Conservation (phyloP, 2,329 filamentous ascomycete genomes). For the Curvularia hawaiiensis region DNA sequence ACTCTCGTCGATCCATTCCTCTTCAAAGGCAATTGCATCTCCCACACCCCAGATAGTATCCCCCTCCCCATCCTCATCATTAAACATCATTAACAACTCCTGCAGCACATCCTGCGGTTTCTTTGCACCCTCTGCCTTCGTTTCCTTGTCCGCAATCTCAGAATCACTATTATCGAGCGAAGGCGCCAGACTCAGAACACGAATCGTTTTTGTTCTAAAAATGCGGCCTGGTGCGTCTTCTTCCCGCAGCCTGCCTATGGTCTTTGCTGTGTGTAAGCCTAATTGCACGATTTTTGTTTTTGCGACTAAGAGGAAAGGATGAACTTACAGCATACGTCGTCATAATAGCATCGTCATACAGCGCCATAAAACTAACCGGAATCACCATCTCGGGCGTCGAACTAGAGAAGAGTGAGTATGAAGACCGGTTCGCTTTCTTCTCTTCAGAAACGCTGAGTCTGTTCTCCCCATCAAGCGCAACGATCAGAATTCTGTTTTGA, state of each 20-base stretch:
- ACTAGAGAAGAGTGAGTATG: constrained; percentile 3
- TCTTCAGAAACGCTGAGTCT: neutral
- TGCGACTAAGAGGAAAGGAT: neutral
- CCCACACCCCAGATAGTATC: neutral
- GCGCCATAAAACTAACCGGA: constrained; percentile 11
- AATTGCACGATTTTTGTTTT: accelerated
- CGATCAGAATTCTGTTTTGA: constrained; percentile 1
- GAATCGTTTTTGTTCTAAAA: constrained; percentile 11
- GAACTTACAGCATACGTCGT: constrained; percentile 8
- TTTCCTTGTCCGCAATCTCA: neutral
- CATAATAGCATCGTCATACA: constrained; percentile 13
- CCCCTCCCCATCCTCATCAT: constrained; percentile 2
- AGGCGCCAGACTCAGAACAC: constrained; percentile 12
- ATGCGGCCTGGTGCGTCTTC: neutral
- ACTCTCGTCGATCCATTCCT: constrained; percentile 4
- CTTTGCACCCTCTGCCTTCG: neutral
- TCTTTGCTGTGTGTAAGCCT: neutral
- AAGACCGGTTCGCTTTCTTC: neutral
- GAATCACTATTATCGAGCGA: neutral
- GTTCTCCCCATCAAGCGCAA: neutral
- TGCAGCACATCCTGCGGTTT: neutral
- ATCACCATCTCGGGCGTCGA: constrained; percentile 3
- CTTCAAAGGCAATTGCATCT: neutral
- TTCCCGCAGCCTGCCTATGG: constrained; percentile 5
- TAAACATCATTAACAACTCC: constrained; percentile 5